A percentile compares a stretch with the other conserved stretches of the same genome.
Conservation (phyloP, 345 rosid genomes). For the Citrus inodora region DNA sequence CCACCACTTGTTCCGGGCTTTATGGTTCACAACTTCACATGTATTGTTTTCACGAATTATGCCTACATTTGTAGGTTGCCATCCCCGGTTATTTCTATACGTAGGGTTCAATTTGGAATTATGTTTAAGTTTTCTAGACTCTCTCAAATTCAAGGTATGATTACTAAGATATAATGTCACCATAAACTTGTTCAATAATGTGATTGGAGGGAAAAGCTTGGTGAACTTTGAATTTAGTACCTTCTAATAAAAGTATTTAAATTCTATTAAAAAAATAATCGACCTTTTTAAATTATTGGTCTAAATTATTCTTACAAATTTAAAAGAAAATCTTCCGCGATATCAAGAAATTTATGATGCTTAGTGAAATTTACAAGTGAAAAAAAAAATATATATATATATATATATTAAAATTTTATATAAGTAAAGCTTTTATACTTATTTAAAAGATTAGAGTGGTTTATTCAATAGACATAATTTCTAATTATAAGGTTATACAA, state of each 20-base stretch:
- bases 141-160: too few species aligned
- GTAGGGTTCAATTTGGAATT: not conserved
- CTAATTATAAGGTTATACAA: not conserved
- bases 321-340: not conserved
- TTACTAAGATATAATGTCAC: too few species aligned
- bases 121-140: not conserved
- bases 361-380: too few species aligned
- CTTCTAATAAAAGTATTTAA: not conserved
- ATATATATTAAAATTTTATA: too few species aligned
- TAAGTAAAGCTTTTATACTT: too few species aligned
- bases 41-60: conserved; percentile 20
- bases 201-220: not conserved
- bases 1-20: not conserved
- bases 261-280: too few species aligned
- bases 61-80: conserved; percentile 10
- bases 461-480: not conserved
- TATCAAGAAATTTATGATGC: not conserved
- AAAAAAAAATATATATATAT: too few species aligned
- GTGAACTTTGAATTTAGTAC: not conserved
- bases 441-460: too few species aligned
- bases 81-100: conserved; percentile 3
- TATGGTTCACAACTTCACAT: not conserved
- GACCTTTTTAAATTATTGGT: too few species aligned
- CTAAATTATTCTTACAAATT: too few species aligned
- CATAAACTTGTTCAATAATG: too few species aligned